A percentile compares a stretch with the other conserved stretches of the same genome.
phyloP scores from a whole-genome alignment of 2,329 filamentous ascomycete species.

The Cordyceps fumosorosea region DNA sequence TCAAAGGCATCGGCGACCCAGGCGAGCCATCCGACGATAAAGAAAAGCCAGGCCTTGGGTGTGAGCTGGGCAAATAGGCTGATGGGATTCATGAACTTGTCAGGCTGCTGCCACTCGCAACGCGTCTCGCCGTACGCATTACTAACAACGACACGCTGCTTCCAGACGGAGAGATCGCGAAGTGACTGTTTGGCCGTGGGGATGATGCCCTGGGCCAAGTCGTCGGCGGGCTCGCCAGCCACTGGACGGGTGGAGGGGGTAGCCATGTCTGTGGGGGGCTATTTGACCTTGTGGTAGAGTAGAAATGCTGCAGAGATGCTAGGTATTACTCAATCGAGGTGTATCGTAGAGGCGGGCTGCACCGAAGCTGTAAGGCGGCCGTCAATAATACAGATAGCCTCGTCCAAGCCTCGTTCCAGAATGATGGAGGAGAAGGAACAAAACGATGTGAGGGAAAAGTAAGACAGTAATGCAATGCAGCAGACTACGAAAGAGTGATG shows the following conservation, averaged over 20 bases:
- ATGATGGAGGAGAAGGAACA: neutral
- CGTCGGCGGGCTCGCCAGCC: conserved; percentile 52
- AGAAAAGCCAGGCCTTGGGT: conserved; percentile 65
- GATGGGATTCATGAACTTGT: conserved; percentile 64
- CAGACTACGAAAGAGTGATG: neutral
- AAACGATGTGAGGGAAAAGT: neutral
- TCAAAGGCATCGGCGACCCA: conserved; percentile 83
- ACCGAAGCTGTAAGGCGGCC: neutral
- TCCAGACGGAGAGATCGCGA: conserved; percentile 64
- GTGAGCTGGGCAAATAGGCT: conserved; percentile 59
- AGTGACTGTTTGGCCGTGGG: conserved; percentile 59
- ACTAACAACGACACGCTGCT: conserved; percentile 61
- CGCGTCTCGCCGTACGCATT: conserved; percentile 59
- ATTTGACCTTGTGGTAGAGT: neutral
- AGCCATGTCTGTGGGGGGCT: neutral
- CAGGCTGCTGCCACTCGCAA: conserved; percentile 62
- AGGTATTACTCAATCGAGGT: neutral
- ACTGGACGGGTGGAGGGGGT: neutral
- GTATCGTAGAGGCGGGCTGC: neutral
- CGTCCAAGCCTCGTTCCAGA: neutral
- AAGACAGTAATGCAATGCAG: neutral
- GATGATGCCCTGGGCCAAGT: conserved; percentile 57
- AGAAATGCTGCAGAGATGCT: neutral
- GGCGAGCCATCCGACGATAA: conserved; percentile 65
- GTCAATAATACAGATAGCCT: neutral